These are phyloP conservation scores for Cinchona pubescens DNA, from an alignment of 257 asterid genomes.

Conservation along the genomic window DNA sequence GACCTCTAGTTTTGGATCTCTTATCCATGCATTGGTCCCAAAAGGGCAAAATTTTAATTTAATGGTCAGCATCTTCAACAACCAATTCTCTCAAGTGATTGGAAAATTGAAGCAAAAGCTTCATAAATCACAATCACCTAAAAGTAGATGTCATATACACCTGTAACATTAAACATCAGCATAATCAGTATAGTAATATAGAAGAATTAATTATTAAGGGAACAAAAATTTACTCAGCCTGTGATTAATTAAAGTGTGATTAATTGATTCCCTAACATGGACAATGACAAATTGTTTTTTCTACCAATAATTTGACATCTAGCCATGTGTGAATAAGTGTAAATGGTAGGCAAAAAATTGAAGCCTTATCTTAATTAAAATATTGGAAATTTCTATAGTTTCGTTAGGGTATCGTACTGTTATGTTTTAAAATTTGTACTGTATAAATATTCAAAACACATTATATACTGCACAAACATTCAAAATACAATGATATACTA, in stretches of 20 bases:
- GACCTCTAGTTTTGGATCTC: slow-evolving; percentile 7
- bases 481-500: no score
- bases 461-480: no score
- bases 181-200: neutral
- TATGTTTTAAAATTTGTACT: no score
- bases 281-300: slow-evolving; percentile 2
- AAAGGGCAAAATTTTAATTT: slow-evolving; percentile 21
- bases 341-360: no score
- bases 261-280: slow-evolving; percentile 9
- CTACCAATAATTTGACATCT: neutral
- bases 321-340: neutral
- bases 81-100: slow-evolving; percentile 17
- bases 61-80: slow-evolving; percentile 41
- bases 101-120: slow-evolving; percentile 3
- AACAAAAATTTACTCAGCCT: no score
- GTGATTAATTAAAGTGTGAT: no score
- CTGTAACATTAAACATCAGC: neutral
- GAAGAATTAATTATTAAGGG: no score
- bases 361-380: slow-evolving; percentile 38
- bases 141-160: no score
- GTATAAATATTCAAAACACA: no score
- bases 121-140: slow-evolving; percentile 1
- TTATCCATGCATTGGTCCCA: slow-evolving; percentile 34
- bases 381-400: no score
- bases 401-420: no score